Evolutionary conservation across 164 flowering plant species (phyloP).

Genomic region (Vitis cinerea): DNA sequence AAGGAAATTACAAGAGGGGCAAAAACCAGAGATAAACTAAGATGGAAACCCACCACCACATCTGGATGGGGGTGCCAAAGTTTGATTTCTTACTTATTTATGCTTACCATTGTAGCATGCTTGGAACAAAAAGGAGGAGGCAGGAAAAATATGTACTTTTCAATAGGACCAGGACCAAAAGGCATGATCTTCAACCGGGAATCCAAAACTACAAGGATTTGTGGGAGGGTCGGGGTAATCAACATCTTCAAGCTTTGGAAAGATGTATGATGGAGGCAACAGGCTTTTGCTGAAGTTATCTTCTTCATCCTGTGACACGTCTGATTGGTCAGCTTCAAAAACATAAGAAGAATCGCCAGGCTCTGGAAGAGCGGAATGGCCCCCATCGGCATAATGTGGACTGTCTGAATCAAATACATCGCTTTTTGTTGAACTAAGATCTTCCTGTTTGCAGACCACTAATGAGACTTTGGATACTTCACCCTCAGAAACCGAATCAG

Average conservation of each 20-base stretch:
- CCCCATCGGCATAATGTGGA: conserved; percentile 41
- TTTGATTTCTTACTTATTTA: conserved; percentile 1
- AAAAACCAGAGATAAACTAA: neutral
- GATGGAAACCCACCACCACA: conserved; percentile 14
- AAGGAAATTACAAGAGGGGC: conserved; percentile 1
- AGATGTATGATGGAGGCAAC: conserved; percentile 30
- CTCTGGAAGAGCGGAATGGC: conserved; percentile 30
- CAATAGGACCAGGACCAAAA: conserved; percentile 62
- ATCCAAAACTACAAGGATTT: conserved; percentile 45
- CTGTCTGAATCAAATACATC: conserved; percentile 63
- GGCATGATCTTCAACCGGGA: conserved; percentile 57
- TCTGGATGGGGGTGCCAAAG: conserved; percentile 10
- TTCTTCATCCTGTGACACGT: conserved; percentile 47
- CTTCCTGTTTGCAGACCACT: conserved; percentile 43
- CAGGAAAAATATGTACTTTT: neutral
- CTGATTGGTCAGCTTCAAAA: conserved; percentile 42
- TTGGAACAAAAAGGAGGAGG: neutral
- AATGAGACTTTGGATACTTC: conserved; percentile 30
- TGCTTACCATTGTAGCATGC: neutral
- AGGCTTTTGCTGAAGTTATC: conserved; percentile 37
- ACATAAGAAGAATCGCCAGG: conserved; percentile 30
- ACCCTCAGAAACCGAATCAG: conserved; percentile 26
- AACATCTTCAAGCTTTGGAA: conserved; percentile 50
- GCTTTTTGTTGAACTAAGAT: conserved; percentile 54
- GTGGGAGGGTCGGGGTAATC: conserved; percentile 38